These are phyloP conservation scores for Fusarium buharicum DNA, from an alignment of 2,329 filamentous ascomycete genomes.

Conservation along the genomic window DNA sequence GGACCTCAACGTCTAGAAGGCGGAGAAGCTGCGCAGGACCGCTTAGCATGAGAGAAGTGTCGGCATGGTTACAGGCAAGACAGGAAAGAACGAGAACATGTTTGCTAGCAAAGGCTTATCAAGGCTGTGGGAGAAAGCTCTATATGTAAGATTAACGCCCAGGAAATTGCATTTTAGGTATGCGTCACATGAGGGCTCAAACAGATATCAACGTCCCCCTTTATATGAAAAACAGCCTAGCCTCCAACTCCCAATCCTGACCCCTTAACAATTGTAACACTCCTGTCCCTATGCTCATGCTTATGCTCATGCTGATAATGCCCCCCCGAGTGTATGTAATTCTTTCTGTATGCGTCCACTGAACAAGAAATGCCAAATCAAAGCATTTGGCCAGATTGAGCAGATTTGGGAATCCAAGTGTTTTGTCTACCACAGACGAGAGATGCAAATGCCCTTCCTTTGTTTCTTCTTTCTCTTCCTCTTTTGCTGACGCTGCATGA, in stretches of 20 bases:
- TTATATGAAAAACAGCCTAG: slow-evolving; percentile 15
- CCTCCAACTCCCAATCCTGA: slow-evolving; percentile 4
- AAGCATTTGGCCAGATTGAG: slow-evolving; percentile 28
- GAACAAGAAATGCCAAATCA: slow-evolving; percentile 36
- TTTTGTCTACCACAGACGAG: slow-evolving; percentile 31
- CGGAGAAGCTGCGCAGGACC: slow-evolving; percentile 38
- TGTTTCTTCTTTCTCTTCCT: slow-evolving; percentile 13
- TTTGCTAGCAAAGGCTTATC: slow-evolving; percentile 12
- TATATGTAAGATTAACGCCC: slow-evolving; percentile 37
- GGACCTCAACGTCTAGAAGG: slow-evolving; percentile 50
- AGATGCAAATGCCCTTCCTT: slow-evolving; percentile 10
- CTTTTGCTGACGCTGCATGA: slow-evolving; percentile 13
- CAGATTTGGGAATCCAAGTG: slow-evolving; percentile 38
- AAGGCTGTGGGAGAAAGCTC: slow-evolving; percentile 17
- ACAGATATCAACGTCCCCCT: slow-evolving; percentile 27
- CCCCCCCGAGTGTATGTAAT: slow-evolving; percentile 24
- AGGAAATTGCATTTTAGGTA: slow-evolving; percentile 27
- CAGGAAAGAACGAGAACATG: slow-evolving; percentile 15
- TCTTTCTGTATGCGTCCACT: slow-evolving; percentile 23
- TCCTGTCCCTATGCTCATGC: slow-evolving; percentile 14
- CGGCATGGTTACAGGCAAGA: slow-evolving; percentile 25
- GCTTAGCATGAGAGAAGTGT: slow-evolving; percentile 36
- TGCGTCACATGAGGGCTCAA: slow-evolving; percentile 18
- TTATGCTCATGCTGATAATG: slow-evolving; percentile 27
- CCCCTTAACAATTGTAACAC: slow-evolving; percentile 13